These are phyloP conservation scores for Pseudozyma hubeiensis DNA, from an alignment of 1,284 basidiomycete species.

Conservation along the genomic window DNA sequence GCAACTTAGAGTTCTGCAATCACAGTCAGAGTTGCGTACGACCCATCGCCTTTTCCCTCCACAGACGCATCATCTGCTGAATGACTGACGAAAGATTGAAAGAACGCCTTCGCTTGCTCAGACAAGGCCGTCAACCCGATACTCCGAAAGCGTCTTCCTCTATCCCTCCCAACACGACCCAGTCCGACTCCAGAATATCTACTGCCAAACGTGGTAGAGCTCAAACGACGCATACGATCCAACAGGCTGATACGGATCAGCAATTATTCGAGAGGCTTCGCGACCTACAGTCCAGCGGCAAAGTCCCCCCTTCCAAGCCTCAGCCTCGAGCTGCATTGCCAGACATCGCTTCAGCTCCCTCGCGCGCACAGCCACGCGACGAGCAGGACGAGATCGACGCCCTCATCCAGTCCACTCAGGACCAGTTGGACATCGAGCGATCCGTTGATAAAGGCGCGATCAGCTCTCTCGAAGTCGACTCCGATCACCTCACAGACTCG, in stretches of 20 bases:
- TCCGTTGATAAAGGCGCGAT: not conserved
- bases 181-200: not conserved
- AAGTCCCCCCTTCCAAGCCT: not conserved
- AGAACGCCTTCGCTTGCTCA: conserved; percentile 29
- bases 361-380: conserved; percentile 5
- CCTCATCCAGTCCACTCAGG: conserved; percentile 31
- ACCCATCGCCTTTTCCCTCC: not conserved
- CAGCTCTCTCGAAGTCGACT: conserved; percentile 19
- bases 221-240: not conserved
- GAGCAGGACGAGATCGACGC: conserved; percentile 47
- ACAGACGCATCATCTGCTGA: not conserved
- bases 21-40: not conserved
- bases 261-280: conserved; percentile 28
- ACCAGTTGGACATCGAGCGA: conserved; percentile 31
- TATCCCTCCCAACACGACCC: not conserved
- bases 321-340: not conserved
- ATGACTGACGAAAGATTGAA: conserved; percentile 43
- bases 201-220: not conserved
- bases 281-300: conserved; percentile 12
- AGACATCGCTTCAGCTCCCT: not conserved
- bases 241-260: conserved; percentile 13
- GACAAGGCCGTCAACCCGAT: conserved; percentile 24
- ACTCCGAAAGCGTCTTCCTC: not conserved
- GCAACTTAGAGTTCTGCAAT: too few relatives aligned
- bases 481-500: conserved; percentile 25